Base-by-base conservation (phyloP, 2,329 filamentous ascomycete genomes). In the Arthrobotrys sinensis region DNA sequence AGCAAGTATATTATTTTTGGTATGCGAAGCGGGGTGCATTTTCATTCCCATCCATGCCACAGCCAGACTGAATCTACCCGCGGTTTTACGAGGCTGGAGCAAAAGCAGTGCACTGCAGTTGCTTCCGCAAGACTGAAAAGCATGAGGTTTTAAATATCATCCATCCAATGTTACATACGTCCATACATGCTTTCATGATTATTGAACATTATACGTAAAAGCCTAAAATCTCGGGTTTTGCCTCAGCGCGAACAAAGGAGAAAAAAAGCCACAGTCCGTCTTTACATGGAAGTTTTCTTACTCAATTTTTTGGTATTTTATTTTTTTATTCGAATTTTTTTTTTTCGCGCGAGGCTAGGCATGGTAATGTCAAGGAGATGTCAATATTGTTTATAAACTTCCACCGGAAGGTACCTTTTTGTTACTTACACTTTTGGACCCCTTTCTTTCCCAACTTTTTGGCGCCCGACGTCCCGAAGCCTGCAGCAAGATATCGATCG, bases 11-110 rank as follows among this genome's bases (percentile, higher is more conserved):
- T 28, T 69, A 69, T 69, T 68, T 68, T 68, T 68, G 65, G 65
- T 45, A 60, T 57, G 65, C 38, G 65, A 71, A 72, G 68, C 68
- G 68, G 68, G 68, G 68, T 65, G 68, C 68, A 65, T 64, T 46
- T 46, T 34, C 24, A 16, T 45, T 45, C 52, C 34, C 50, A 53
- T 12, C 28, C 50, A 34, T 21, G 14, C 46, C 4, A 28, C 19
- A 24, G 8, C 46, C 46, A n/a, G n/a, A 50, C 21, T 50, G 2
- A 10, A 28, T 53, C 50, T 53, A 53, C 50, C 50, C 50, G 50
- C 50, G 28, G n/a, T 34, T 53, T 53, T 53, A 32, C 24, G 28
- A 53, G 50, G 50, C 24, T 53, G 12, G 45, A 45, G 40, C 1
- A 2, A 12, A 45, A 5, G 24, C 24, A 28, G 2, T 4, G 24